Conservation (phyloP, 306 rosid genomes). For the Alnus rubra region DNA sequence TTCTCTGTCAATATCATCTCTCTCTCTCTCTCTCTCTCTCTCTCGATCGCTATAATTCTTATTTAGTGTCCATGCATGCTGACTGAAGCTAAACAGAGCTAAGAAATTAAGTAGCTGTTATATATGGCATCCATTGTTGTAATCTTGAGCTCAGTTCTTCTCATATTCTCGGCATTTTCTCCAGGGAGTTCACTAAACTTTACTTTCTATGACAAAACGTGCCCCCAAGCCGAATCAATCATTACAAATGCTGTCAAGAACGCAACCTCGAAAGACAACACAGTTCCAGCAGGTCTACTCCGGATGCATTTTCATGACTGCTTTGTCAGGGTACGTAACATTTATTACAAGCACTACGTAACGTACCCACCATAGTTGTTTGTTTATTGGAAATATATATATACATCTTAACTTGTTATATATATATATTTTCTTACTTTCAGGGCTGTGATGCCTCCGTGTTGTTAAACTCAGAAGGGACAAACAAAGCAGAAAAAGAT, state of each 20-base stretch:
- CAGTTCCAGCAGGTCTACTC: constrained; percentile 55
- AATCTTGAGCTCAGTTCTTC: constrained; percentile 38
- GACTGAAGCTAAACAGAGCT: constrained; percentile 20
- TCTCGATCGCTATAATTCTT: constrained; percentile 9
- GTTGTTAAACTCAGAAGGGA: constrained; percentile 44
- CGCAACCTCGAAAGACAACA: constrained; percentile 37
- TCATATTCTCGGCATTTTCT: constrained; percentile 45
- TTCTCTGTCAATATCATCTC: constrained; percentile 7
- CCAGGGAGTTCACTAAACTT: constrained; percentile 56
- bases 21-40: no score
- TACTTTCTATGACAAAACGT: constrained; percentile 66
- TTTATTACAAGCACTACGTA: no score
- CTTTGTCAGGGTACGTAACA: constrained; percentile 43
- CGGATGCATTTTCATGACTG: constrained; percentile 66
- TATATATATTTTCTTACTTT: neutral
- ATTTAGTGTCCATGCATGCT: constrained; percentile 36
- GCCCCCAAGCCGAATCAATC: constrained; percentile 55
- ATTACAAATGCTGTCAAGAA: neutral
- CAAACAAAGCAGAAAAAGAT: constrained; percentile 53
- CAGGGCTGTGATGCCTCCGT: constrained; percentile 64
- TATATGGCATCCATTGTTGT: constrained; percentile 45
- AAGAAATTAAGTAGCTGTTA: neutral
- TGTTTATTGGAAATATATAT: neutral
- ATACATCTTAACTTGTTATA: no score
- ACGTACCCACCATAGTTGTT: neutral